Evolutionary conservation across 2,329 filamentous ascomycete species (phyloP), one percentile per base, ranked within the genome.

Genomic region (Dactylellina haptotyla): DNA sequence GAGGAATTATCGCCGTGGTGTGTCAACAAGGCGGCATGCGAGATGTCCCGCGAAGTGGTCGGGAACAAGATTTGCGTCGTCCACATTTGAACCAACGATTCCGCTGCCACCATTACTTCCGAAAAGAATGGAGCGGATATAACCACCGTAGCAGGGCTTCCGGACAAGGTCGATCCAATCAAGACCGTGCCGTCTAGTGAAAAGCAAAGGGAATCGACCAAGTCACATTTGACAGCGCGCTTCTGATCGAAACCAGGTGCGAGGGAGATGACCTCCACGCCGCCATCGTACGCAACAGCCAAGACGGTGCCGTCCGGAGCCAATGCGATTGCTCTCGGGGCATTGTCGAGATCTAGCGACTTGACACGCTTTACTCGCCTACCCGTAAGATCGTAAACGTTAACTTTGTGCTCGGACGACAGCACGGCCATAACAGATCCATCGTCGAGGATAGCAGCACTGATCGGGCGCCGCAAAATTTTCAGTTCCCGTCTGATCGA

Each of bases 41-140:
- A 92, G 78, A 90, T 93, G 76, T 91, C 89, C 54, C 88, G 86
- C 76, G 89, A 92, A n/a, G 88, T 89, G 76, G 93, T 91, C 2
- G 91, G 91, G 65, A 94, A 94, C 2, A 95, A 82, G 48, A 95
- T 93, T 32, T 92, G 93, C 0, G 90, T 92, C 4, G 91, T 94
- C 91, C 91, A 95, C 78, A 94, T 85, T 23, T 89, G 87, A 79
- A 89, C 90, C 74, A 92, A 85, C 75, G 88, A 86, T 67, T 91
- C 87, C 64, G 81, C 80, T 18, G 80, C 79, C 6, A 82, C 81
- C 39, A 83, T 77, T 69, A 89, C 88, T 10, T 83, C 85, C 43
- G 91, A 89, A 79, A 91, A 92, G 78, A 93, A 93, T 0, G 91
- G 91, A 0, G 90, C 90, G 0, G 90, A 92, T 32, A 95, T 84